Conservation (phyloP, 1,284 basidiomycete species). For the Cutaneotrichosporon mucoides region DNA sequence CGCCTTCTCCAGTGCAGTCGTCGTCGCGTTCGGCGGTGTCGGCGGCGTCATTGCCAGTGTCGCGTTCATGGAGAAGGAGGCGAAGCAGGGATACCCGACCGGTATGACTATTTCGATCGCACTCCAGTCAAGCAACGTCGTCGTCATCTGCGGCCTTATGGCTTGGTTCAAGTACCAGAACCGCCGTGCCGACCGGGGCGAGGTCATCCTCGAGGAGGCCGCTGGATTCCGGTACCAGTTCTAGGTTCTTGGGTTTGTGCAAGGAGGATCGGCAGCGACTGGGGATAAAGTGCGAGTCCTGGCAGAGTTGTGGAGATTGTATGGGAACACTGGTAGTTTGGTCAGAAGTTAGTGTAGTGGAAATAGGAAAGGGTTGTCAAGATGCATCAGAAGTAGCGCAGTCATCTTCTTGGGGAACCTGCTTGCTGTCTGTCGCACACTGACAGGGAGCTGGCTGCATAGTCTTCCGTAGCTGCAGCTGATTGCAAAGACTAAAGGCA, state of each 20-base stretch:
- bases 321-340: too few species aligned
- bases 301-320: too few species aligned
- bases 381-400: too few species aligned
- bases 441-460: too few species aligned
- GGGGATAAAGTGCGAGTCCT: too few species aligned
- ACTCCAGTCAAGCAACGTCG: not conserved
- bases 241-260: not conserved
- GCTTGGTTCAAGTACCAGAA: conserved; percentile 15
- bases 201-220: conserved; percentile 9
- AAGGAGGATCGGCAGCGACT: too few species aligned
- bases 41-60: conserved; percentile 47
- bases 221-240: conserved; percentile 14
- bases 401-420: too few species aligned
- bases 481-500: too few species aligned
- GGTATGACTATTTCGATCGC: conserved; percentile 15
- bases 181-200: conserved; percentile 10
- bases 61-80: conserved; percentile 13
- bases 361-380: too few species aligned
- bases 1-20: conserved; percentile 43
- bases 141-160: not conserved
- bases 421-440: too few species aligned
- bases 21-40: conserved; percentile 48
- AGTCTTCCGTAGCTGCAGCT: too few species aligned
- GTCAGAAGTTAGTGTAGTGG: too few species aligned
- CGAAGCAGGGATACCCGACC: conserved; percentile 8